phyloP scores from a whole-genome alignment of 805 yeast genomes.

The Ascoidea tarda region DNA sequence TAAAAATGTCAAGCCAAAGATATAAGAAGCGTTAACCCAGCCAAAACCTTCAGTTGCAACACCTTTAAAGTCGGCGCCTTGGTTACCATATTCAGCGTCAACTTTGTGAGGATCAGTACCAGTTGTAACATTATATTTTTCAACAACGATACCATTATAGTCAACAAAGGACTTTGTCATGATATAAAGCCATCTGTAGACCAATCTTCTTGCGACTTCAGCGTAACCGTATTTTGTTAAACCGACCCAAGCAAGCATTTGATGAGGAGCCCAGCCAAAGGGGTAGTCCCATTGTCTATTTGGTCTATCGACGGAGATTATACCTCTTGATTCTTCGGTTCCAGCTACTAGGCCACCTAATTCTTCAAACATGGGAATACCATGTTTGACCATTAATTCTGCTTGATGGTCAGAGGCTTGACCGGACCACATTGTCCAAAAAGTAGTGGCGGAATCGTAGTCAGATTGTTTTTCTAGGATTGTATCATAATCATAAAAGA shows the following conservation, averaged over 20 bases:
- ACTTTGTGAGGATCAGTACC: conserved; percentile 75
- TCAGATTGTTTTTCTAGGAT: conserved; percentile 36
- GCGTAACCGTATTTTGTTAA: conserved; percentile 55
- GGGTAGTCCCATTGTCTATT: conserved; percentile 98
- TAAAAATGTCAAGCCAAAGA: conserved; percentile 55
- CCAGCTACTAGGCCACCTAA: conserved; percentile 86
- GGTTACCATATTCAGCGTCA: conserved; percentile 89
- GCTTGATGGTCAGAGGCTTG: conserved; percentile 61
- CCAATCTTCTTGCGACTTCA: conserved; percentile 52
- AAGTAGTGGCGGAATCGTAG: conserved; percentile 78
- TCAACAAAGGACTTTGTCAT: conserved; percentile 88
- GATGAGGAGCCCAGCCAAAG: conserved; percentile 98
- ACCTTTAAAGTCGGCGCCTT: conserved; percentile 84
- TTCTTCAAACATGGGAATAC: conserved; percentile 62
- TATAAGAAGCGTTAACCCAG: conserved; percentile 88
- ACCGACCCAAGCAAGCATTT: conserved; percentile 88
- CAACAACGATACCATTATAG: conserved; percentile 89
- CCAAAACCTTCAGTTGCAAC: conserved; percentile 96
- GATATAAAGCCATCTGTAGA: conserved; percentile 79
- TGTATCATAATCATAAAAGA: conserved; percentile 77
- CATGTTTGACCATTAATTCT: conserved; percentile 33
- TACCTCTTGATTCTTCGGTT: conserved; percentile 61
- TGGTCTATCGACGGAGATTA: conserved; percentile 56
- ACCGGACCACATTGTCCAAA: conserved; percentile 89
- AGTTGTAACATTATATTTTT: conserved; percentile 81